A percentile compares a stretch with the other conserved stretches of the same genome.
phyloP scores from a whole-genome alignment of 2,329 filamentous ascomycete species.

The Ophiosphaerella narmari region DNA sequence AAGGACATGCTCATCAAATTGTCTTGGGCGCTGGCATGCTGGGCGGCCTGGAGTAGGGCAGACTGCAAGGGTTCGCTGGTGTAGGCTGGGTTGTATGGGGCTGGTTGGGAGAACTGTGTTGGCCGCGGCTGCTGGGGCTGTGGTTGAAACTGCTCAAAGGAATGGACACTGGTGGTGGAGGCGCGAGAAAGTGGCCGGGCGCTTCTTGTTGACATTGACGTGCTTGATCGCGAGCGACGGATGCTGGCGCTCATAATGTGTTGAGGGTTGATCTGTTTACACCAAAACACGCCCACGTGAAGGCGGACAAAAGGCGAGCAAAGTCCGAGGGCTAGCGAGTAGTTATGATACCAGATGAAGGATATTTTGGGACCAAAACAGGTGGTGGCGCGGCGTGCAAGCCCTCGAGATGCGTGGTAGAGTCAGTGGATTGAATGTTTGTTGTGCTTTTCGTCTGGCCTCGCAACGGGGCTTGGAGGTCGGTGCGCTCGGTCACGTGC shows the following conservation, averaged over 20 bases:
- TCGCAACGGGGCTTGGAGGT: slow-evolving; percentile 14
- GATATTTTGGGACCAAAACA: slow-evolving; percentile 22
- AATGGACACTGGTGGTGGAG: slow-evolving; percentile 55
- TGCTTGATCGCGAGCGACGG: slow-evolving; percentile 53
- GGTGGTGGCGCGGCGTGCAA: slow-evolving; percentile 20
- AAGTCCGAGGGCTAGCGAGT: background rate
- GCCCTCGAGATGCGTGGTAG: slow-evolving; percentile 30
- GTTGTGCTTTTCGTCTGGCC: slow-evolving; percentile 24
- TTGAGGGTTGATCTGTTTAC: slow-evolving; percentile 35
- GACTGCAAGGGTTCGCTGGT: slow-evolving; percentile 36
- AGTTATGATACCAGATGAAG: slow-evolving; percentile 16
- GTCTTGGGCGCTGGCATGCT: slow-evolving; percentile 44
- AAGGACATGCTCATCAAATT: slow-evolving; percentile 34
- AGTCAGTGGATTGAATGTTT: slow-evolving; percentile 17
- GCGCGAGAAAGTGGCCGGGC: slow-evolving; percentile 54
- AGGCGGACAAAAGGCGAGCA: slow-evolving; percentile 7
- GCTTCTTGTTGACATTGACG: slow-evolving; percentile 49
- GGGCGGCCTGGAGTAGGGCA: slow-evolving; percentile 41
- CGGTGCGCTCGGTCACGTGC: background rate
- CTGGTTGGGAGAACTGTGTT: slow-evolving; percentile 21
- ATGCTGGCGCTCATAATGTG: slow-evolving; percentile 43
- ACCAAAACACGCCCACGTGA: slow-evolving; percentile 37
- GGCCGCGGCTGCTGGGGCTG: slow-evolving; percentile 22
- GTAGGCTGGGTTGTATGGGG: slow-evolving; percentile 36
- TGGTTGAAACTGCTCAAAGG: slow-evolving; percentile 41